phyloP scores from a whole-genome alignment of 768 basidiomycete genomes.

The Amanita phalloides region DNA sequence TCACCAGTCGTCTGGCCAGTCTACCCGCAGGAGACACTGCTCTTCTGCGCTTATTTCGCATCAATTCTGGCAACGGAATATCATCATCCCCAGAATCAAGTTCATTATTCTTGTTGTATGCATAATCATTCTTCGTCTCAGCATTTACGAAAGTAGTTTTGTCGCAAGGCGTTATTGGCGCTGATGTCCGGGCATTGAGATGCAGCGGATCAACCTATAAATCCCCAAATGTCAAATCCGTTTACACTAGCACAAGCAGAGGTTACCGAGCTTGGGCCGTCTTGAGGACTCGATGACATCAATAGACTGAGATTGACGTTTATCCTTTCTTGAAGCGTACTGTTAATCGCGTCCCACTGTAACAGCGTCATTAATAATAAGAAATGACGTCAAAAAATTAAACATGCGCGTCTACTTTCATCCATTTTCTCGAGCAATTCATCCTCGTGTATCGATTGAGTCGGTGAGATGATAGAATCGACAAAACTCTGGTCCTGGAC shows the following conservation, averaged over 20 bases:
- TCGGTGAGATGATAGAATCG: constrained; percentile 29
- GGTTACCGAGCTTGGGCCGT: constrained; percentile 7
- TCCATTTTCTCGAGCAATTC: constrained; percentile 43
- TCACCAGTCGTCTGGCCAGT: constrained; percentile 2
- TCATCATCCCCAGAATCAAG: constrained; percentile 16
- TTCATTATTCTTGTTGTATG: not conserved
- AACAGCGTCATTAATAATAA: constrained; percentile 6
- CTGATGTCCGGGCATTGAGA: not conserved
- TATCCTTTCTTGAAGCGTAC: constrained; percentile 32
- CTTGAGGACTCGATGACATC: constrained; percentile 25
- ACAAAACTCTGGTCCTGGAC: constrained; percentile 41
- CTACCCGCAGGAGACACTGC: constrained; percentile 6
- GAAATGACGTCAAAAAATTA: constrained; percentile 2
- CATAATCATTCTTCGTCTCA: not conserved
- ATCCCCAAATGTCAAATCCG: not conserved
- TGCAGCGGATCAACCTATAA: constrained; percentile 1
- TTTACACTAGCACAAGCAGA: not conserved
- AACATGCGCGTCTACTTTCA: constrained; percentile 40
- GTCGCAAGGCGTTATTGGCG: not conserved
- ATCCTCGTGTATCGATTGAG: constrained; percentile 39
- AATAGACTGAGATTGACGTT: constrained; percentile 26
- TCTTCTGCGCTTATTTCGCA: constrained; percentile 11
- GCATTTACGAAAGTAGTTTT: not conserved
- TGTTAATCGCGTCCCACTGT: constrained; percentile 39
- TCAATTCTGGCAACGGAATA: constrained; percentile 14